Percentiles rank a stretch among this genome's conserved stretches.
Conservation (phyloP, 805 yeast genomes). For the Starmerella vitae region DNA sequence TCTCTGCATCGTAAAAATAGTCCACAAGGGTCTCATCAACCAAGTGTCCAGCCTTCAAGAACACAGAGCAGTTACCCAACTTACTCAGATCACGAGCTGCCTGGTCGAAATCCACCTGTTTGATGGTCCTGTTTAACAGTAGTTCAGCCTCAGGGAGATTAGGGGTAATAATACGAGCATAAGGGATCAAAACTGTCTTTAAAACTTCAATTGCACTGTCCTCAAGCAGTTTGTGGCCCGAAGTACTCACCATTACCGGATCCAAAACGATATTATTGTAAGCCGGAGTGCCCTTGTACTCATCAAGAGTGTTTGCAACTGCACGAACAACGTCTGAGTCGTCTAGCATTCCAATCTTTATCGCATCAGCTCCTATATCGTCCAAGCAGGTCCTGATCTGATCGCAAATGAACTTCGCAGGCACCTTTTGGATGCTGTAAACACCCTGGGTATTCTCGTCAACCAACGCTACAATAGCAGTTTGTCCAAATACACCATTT, state of each 20-base stretch:
- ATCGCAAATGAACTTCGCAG: slow-evolving; percentile 30
- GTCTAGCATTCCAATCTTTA: slow-evolving; percentile 66
- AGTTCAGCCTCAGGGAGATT: slow-evolving; percentile 52
- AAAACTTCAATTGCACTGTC: slow-evolving; percentile 34
- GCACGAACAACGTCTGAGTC: slow-evolving; percentile 41
- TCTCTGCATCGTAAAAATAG: slow-evolving; percentile 21
- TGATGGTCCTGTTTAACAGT: slow-evolving; percentile 11
- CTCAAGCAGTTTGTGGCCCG: slow-evolving; percentile 50
- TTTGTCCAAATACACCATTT: slow-evolving; percentile 61
- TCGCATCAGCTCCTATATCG: slow-evolving; percentile 50
- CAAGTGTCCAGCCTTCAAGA: slow-evolving; percentile 77
- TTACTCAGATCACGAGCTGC: slow-evolving; percentile 21
- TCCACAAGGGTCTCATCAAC: slow-evolving; percentile 12
- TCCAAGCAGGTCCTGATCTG: slow-evolving; percentile 42
- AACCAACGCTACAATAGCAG: slow-evolving; percentile 66
- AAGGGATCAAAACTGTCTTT: slow-evolving; percentile 34
- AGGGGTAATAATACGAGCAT: slow-evolving; percentile 59
- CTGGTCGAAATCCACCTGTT: slow-evolving; percentile 12
- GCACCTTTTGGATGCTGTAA: slow-evolving; percentile 13
- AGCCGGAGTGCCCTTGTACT: slow-evolving; percentile 8
- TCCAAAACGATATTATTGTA: slow-evolving; percentile 38
- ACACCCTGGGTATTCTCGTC: slow-evolving; percentile 51
- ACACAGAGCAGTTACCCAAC: slow-evolving; percentile 27
- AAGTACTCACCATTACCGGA: slow-evolving; percentile 74
- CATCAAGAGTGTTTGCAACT: slow-evolving; percentile 25